Percentiles rank a stretch among this genome's conserved stretches.
phyloP scores from a whole-genome alignment of 2,329 filamentous ascomycete genomes.

The Aureobasidium namibiae region DNA sequence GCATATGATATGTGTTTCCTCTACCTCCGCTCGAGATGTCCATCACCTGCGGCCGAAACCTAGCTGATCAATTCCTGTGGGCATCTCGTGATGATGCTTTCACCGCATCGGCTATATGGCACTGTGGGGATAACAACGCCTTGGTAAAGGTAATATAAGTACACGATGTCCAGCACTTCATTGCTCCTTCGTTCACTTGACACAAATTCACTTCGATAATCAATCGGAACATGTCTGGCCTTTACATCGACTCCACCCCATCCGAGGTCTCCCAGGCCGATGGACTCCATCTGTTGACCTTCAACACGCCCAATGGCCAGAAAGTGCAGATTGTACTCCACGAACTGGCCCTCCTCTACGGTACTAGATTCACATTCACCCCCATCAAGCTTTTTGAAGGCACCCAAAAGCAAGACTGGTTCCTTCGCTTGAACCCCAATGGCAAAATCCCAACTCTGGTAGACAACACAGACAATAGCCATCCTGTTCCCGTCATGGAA shows the following conservation, averaged over 20 bases:
- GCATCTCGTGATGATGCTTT: neutral
- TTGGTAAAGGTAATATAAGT: neutral
- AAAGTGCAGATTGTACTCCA: slow-evolving; percentile 48
- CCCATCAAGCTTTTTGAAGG: slow-evolving; percentile 45
- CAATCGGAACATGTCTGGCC: slow-evolving; percentile 17
- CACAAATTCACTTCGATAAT: neutral
- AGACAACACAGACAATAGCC: slow-evolving; percentile 36
- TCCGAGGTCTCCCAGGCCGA: slow-evolving; percentile 36
- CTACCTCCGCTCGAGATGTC: neutral
- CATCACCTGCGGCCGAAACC: neutral
- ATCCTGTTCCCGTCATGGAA: slow-evolving; percentile 46
- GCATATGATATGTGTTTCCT: too few species aligned
- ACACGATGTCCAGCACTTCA: neutral
- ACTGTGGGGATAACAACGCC: neutral
- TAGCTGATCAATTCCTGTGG: neutral
- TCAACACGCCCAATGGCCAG: slow-evolving; percentile 44
- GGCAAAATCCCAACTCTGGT: slow-evolving; percentile 44
- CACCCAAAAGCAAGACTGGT: slow-evolving; percentile 50
- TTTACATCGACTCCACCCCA: slow-evolving; percentile 39
- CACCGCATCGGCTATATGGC: neutral
- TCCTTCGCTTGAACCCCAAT: slow-evolving; percentile 40
- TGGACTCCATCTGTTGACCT: slow-evolving; percentile 46
- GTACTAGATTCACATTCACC: slow-evolving; percentile 40
- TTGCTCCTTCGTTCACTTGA: neutral
- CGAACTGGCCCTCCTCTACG: slow-evolving; percentile 40